A percentile compares a stretch with the other conserved stretches of the same genome.
Evolutionary conservation across 805 yeast genomes (phyloP).

Genomic region (Ogataea nakhonphanomensis): DNA sequence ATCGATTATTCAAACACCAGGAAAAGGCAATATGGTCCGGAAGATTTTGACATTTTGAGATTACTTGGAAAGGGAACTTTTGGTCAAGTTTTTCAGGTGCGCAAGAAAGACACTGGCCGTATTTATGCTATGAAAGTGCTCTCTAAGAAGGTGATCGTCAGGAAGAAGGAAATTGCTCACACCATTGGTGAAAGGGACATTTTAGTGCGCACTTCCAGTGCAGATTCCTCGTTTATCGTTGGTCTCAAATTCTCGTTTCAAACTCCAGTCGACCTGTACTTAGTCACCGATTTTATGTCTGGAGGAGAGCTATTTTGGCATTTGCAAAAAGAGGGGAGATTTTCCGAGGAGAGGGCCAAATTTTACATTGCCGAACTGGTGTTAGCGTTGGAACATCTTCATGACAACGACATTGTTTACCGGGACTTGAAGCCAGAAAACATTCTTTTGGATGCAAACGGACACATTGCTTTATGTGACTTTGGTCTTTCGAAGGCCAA

Average conservation of each 20-base stretch:
- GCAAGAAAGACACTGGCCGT: slow-evolving; percentile 82
- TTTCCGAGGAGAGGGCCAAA: slow-evolving; percentile 89
- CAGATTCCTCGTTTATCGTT: slow-evolving; percentile 79
- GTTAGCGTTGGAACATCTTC: slow-evolving; percentile 88
- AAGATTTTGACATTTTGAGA: slow-evolving; percentile 88
- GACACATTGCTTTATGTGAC: slow-evolving; percentile 96
- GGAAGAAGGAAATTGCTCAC: slow-evolving; percentile 96
- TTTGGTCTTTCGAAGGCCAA: slow-evolving; percentile 96
- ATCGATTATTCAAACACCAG: slow-evolving; percentile 68
- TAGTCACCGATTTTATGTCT: slow-evolving; percentile 96
- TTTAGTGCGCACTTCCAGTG: slow-evolving; percentile 85
- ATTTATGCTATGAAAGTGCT: slow-evolving; percentile 97
- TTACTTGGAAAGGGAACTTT: slow-evolving; percentile 94
- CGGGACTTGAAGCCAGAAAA: slow-evolving; percentile 97
- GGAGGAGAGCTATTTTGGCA: slow-evolving; percentile 84
- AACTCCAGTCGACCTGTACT: slow-evolving; percentile 86
- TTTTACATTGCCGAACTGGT: slow-evolving; percentile 96
- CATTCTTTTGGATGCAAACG: slow-evolving; percentile 91
- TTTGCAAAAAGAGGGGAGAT: slow-evolving; percentile 93
- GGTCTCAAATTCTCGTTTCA: slow-evolving; percentile 95
- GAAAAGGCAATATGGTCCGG: slow-evolving; percentile 84
- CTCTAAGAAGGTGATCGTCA: slow-evolving; percentile 90
- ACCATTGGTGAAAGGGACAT: slow-evolving; percentile 97
- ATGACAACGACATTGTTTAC: slow-evolving; percentile 92
- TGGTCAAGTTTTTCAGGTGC: slow-evolving; percentile 96